phyloP scores from a whole-genome alignment of 306 rosid species.

The Pterocarpus santalinus region DNA sequence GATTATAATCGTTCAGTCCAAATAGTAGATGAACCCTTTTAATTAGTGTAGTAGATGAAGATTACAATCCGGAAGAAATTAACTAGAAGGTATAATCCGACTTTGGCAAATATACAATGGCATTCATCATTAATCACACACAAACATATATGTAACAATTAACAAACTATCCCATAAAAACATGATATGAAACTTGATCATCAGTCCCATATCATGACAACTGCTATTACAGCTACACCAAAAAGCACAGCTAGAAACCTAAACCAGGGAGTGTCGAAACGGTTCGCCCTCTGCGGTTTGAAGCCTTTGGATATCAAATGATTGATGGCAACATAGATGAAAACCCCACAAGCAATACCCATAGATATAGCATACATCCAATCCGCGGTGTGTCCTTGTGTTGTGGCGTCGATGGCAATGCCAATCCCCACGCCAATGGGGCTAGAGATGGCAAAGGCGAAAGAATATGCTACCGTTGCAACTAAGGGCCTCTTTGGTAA shows the following conservation, averaged over 20 bases:
- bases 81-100: not conserved
- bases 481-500: conserved; percentile 73
- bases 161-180: not conserved
- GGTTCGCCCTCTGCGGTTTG: conserved; percentile 49
- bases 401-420: conserved; percentile 75
- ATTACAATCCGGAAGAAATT: not conserved
- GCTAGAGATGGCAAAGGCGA: conserved; percentile 77
- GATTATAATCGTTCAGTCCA: not conserved
- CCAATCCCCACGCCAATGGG: conserved; percentile 86
- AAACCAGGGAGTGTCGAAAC: conserved; percentile 63
- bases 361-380: conserved; percentile 81
- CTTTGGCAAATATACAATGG: not conserved
- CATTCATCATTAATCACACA: not conserved
- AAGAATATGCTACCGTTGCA: conserved; percentile 60
- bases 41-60: no score
- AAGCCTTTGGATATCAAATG: conserved; percentile 82
- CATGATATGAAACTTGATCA: not conserved
- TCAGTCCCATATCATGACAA: conserved; percentile 85
- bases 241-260: conserved; percentile 73
- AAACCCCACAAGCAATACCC: conserved; percentile 84
- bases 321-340: conserved; percentile 80
- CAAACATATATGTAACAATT: not conserved
- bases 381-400: conserved; percentile 71
- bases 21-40: not conserved
- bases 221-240: conserved; percentile 73